Evolutionary conservation across 1,139 yeast genomes (phyloP).

Genomic region (Debaryomyces sp.): DNA sequence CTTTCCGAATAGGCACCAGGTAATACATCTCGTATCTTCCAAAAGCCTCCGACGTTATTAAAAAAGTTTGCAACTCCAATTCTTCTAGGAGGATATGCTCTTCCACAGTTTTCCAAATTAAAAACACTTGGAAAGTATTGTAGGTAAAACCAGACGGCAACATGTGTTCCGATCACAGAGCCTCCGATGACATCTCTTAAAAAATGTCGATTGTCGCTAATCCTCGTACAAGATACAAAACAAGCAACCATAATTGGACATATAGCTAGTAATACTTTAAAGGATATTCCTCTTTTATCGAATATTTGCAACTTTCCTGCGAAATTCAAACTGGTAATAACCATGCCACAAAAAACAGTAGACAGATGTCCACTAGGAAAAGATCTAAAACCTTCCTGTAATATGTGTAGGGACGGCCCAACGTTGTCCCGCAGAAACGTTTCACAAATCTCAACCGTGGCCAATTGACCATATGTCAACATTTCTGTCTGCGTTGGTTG

Average conservation of each 20-base stretch:
- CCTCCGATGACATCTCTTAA: slow-evolving; percentile 47
- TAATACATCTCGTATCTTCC: slow-evolving; percentile 29
- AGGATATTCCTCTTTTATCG: slow-evolving; percentile 39
- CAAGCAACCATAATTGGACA: slow-evolving; percentile 41
- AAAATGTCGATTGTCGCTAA: slow-evolving; percentile 54
- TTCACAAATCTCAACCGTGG: slow-evolving; percentile 39
- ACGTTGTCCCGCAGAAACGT: slow-evolving; percentile 12
- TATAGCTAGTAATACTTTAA: slow-evolving; percentile 36
- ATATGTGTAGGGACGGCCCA: slow-evolving; percentile 21
- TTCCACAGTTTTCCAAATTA: slow-evolving; percentile 32
- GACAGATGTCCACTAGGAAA: slow-evolving; percentile 59
- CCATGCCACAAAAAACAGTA: slow-evolving; percentile 48
- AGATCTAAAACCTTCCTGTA: slow-evolving; percentile 51
- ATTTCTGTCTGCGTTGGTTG: slow-evolving; percentile 23
- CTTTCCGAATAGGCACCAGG: slow-evolving; percentile 23
- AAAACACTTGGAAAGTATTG: slow-evolving; percentile 46
- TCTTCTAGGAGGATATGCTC: slow-evolving; percentile 52
- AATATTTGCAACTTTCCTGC: slow-evolving; percentile 40
- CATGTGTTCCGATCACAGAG: slow-evolving; percentile 35
- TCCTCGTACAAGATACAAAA: slow-evolving; percentile 43
- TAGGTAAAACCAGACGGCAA: slow-evolving; percentile 37
- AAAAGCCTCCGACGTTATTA: slow-evolving; percentile 34
- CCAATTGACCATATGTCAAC: slow-evolving; percentile 20
- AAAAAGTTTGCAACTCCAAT: slow-evolving; percentile 30
- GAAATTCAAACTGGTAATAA: slow-evolving; percentile 38